A percentile compares a stretch with the other conserved stretches of the same genome.
phyloP scores from a whole-genome alignment of 2,329 filamentous ascomycete species.

The Rachicladosporium sp. region DNA sequence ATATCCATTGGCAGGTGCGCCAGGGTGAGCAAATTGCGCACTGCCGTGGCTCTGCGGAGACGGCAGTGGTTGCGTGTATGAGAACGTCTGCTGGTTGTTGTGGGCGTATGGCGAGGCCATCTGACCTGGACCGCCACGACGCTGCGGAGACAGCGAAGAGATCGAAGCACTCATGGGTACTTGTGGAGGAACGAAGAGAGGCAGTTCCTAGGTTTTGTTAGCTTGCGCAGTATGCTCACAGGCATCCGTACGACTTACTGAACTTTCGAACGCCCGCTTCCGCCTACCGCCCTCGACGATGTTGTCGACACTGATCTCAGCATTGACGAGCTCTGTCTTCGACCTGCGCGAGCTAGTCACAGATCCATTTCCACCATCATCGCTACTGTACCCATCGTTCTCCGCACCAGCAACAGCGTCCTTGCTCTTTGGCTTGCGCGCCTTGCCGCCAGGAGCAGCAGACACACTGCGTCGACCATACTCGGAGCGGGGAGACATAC shows the following conservation, averaged over 20 bases:
- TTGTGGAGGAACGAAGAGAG: slow-evolving; percentile 85
- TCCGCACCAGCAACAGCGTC: slow-evolving; percentile 31
- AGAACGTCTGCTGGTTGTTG: slow-evolving; percentile 67
- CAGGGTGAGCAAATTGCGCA: slow-evolving; percentile 11
- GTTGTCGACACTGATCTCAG: slow-evolving; percentile 95
- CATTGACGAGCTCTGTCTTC: slow-evolving; percentile 77
- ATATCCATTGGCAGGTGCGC: slow-evolving; percentile 11
- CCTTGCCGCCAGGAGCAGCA: slow-evolving; percentile 51
- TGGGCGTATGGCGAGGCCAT: slow-evolving; percentile 62
- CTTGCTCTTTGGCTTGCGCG: slow-evolving; percentile 39
- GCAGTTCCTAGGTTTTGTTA: slow-evolving; percentile 59
- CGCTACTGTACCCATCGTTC: slow-evolving; percentile 69
- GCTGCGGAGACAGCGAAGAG: slow-evolving; percentile 83
- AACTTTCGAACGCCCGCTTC: slow-evolving; percentile 89
- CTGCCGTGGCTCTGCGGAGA: slow-evolving; percentile 65
- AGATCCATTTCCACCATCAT: slow-evolving; percentile 67
- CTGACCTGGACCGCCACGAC: slow-evolving; percentile 62
- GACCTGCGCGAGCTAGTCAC: slow-evolving; percentile 58
- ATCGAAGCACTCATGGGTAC: slow-evolving; percentile 92
- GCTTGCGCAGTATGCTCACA: slow-evolving; percentile 13
- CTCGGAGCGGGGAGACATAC: slow-evolving; percentile 57
- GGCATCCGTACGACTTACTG: no score
- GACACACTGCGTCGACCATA: slow-evolving; percentile 68
- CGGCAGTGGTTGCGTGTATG: slow-evolving; percentile 63
- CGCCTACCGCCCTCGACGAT: slow-evolving; percentile 93